Evolutionary conservation across 2,329 filamentous ascomycete species (phyloP).

Genomic region (Aspergillus versicolor): DNA sequence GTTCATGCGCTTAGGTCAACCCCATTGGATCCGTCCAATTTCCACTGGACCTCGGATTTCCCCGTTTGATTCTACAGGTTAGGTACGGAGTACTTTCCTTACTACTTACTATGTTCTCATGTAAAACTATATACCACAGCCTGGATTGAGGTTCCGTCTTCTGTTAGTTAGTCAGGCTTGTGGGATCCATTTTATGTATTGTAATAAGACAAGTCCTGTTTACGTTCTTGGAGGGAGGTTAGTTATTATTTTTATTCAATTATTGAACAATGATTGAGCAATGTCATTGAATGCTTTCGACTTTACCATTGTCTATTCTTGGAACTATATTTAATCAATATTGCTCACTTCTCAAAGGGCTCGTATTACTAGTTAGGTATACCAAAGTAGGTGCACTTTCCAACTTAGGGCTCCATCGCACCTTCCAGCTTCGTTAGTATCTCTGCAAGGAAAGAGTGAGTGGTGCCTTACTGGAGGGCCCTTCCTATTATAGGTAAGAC

Average conservation of each 20-base stretch:
- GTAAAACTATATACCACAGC: not conserved
- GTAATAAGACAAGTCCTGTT: not conserved
- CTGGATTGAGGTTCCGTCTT: not conserved
- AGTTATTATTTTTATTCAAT: not conserved
- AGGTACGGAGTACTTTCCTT: too few species aligned
- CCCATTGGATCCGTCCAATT: not conserved
- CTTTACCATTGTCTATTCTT: not conserved
- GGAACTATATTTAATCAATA: too few species aligned
- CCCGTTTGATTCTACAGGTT: not conserved
- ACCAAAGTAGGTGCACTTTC: too few species aligned
- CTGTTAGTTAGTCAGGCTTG: not conserved
- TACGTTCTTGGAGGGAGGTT: not conserved
- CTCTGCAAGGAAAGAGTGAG: too few species aligned
- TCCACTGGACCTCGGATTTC: too few species aligned
- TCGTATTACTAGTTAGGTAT: too few species aligned
- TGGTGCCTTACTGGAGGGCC: too few species aligned
- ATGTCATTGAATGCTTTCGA: not conserved
- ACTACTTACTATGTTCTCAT: not conserved
- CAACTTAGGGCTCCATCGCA: too few species aligned
- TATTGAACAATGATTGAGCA: not conserved
- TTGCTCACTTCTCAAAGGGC: too few species aligned
- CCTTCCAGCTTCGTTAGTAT: too few species aligned
- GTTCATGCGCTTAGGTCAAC: not conserved
- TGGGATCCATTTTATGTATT: not conserved
- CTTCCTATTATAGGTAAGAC: too few species aligned